Conservation (phyloP, 2,329 filamentous ascomycete species). For the Orbilia oligospora region DNA sequence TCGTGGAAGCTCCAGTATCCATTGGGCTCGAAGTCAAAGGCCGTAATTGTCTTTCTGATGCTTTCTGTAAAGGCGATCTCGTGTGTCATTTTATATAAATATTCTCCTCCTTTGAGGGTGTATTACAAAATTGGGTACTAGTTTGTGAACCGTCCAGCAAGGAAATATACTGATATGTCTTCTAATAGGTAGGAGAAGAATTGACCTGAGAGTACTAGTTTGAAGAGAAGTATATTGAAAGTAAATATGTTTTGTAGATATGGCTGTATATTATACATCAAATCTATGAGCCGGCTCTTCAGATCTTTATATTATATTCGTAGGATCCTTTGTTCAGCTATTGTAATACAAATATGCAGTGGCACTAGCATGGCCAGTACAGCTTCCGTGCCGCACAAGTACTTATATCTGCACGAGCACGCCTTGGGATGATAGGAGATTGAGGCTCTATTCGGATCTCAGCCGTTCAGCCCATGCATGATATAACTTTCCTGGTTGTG, state of each 20-base stretch:
- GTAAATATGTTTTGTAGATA: neutral
- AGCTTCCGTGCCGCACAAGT: neutral
- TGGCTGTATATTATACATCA: neutral
- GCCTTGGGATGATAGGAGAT: neutral
- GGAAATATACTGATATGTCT: too few relatives aligned
- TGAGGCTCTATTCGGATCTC: neutral
- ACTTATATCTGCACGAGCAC: neutral
- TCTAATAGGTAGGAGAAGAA: too few relatives aligned
- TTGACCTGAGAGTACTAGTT: neutral
- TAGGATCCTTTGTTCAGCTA: too few relatives aligned
- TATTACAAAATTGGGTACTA: too few relatives aligned
- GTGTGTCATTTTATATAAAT: neutral
- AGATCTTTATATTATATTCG: too few relatives aligned
- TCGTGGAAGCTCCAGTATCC: neutral
- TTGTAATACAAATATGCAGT: too few relatives aligned
- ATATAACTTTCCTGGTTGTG: too few relatives aligned
- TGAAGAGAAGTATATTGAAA: neutral
- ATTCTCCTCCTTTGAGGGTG: too few relatives aligned
- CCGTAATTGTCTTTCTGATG: neutral
- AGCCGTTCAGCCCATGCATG: neutral
- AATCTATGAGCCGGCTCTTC: too few relatives aligned
- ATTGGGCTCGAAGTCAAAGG: neutral
- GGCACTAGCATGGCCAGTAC: neutral
- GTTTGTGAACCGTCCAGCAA: too few relatives aligned
- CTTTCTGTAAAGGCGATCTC: neutral